Evolutionary conservation across 352 stramenopile species (phyloP).

Genomic region (Phytopythium litorale): DNA sequence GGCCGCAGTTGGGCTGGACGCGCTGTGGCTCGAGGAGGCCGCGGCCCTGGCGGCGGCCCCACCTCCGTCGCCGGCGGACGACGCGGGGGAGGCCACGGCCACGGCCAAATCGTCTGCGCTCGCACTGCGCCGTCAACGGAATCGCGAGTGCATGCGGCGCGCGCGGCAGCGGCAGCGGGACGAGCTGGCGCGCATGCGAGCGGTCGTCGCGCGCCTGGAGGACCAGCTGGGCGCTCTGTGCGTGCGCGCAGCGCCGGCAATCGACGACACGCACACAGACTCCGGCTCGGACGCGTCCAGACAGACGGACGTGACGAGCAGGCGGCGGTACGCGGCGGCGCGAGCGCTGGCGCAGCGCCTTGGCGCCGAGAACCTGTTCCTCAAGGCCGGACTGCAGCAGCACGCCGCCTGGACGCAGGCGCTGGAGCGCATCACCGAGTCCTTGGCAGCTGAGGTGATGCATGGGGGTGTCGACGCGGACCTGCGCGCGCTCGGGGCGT

Average conservation of each 20-base stretch:
- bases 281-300: neutral
- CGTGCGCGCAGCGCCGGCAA: conserved; percentile 10
- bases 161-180: conserved; percentile 33
- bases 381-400: conserved; percentile 34
- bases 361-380: conserved; percentile 36
- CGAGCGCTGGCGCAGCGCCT: conserved; percentile 21
- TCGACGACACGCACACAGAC: neutral
- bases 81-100: neutral
- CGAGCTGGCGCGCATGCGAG: conserved; percentile 27
- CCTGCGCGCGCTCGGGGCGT: neutral
- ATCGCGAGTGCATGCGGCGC: conserved; percentile 38
- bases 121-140: conserved; percentile 31
- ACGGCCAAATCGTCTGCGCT: conserved; percentile 21
- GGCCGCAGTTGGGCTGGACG: neutral
- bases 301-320: neutral
- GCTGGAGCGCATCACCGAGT: conserved; percentile 26
- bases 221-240: conserved; percentile 29
- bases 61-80: too few species aligned
- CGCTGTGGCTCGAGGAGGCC: neutral
- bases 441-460: neutral
- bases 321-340: conserved; percentile 17
- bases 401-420: conserved; percentile 27
- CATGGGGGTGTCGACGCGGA: neutral
- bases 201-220: conserved; percentile 29
- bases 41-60: too few species aligned